A percentile compares a stretch with the other conserved stretches of the same genome.
Evolutionary conservation across 768 basidiomycete species (phyloP).

Genomic region (Exidia glandulosa): DNA sequence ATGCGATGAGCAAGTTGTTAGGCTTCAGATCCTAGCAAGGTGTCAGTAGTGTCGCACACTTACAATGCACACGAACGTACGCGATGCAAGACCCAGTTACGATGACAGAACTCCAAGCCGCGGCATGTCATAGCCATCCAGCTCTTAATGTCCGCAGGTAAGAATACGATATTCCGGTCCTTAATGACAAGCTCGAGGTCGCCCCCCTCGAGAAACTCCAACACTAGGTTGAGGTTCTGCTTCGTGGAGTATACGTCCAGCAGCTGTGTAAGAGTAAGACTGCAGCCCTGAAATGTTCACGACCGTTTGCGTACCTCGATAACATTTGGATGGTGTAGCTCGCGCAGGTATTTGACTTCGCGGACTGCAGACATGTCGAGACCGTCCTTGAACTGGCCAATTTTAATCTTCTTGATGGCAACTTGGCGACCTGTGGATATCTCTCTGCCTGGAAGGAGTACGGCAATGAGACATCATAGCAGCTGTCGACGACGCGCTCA

Average conservation of each 20-base stretch:
- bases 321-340: conserved; percentile 87
- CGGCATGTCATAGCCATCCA: conserved; percentile 99
- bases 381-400: conserved; percentile 94
- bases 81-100: conserved; percentile 87
- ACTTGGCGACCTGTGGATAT: conserved; percentile 68
- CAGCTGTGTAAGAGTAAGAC: conserved; percentile 40
- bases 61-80: conserved; percentile 32
- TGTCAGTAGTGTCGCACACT: neutral
- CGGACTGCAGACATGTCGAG: conserved; percentile 98
- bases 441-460: conserved; percentile 46
- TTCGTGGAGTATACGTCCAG: conserved; percentile 95
- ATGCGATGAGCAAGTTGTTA: conserved; percentile 91
- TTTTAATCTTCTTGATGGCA: conserved; percentile 97
- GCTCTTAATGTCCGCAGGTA: conserved; percentile 92
- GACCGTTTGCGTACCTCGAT: conserved; percentile 55
- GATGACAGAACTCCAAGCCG: conserved; percentile 96
- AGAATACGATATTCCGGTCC: conserved; percentile 82
- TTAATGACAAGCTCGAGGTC: conserved; percentile 97
- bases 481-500: conserved; percentile 17
- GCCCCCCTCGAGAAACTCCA: conserved; percentile 83
- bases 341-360: conserved; percentile 94
- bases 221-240: conserved; percentile 91
- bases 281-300: neutral
- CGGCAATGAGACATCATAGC: neutral
- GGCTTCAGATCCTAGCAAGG: conserved; percentile 82